Percentiles rank a stretch among this genome's conserved stretches.
phyloP scores from a whole-genome alignment of 192 early-diverging fungal genomes.

The Rhizoclosmatium sp. region DNA sequence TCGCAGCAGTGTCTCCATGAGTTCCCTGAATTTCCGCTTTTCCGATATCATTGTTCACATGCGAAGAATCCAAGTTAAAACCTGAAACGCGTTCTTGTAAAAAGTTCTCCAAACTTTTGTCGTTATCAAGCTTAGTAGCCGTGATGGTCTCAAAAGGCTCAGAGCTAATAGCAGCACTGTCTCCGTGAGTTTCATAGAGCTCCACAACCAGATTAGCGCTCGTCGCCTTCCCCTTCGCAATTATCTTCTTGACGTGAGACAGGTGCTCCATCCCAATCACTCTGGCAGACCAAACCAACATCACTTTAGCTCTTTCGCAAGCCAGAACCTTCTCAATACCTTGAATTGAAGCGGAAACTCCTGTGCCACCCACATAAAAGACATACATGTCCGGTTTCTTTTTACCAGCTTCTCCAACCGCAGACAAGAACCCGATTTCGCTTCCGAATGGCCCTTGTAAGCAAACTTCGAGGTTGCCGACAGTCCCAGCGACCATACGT shows the following conservation, averaged over 20 bases:
- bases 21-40: too few species aligned
- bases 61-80: too few species aligned
- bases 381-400: background rate
- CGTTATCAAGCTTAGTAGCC: too few species aligned
- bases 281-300: slow-evolving; percentile 6
- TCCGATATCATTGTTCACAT: too few species aligned
- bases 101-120: too few species aligned
- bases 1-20: too few species aligned
- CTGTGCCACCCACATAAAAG: slow-evolving; percentile 35
- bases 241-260: background rate
- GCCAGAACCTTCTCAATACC: background rate
- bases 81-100: too few species aligned
- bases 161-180: background rate
- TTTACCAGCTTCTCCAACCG: background rate
- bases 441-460: slow-evolving; percentile 33
- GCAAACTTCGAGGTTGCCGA: background rate
- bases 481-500: background rate
- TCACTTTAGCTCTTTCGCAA: slow-evolving; percentile 10
- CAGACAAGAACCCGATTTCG: background rate
- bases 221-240: background rate
- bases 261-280: background rate
- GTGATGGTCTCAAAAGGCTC: too few species aligned
- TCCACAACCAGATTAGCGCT: background rate
- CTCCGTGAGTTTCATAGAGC: background rate
- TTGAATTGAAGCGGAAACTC: slow-evolving; percentile 2